Percentiles rank a stretch among this genome's conserved stretches.
These are phyloP conservation scores for Sphagnurus paluster DNA, from an alignment of 1,284 basidiomycete genomes.

Conservation along the genomic window DNA sequence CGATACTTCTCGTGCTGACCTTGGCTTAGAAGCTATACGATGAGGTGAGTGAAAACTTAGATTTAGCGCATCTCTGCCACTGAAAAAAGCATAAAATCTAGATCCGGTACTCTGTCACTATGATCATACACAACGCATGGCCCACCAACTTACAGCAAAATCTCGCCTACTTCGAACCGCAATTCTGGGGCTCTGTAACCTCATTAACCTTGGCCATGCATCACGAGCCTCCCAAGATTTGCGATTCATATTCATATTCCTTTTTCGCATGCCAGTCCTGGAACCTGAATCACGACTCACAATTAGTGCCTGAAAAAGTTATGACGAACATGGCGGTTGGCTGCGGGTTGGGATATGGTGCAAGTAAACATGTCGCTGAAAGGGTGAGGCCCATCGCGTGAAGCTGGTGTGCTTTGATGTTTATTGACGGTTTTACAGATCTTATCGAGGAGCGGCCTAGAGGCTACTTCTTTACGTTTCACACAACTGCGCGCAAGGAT, in stretches of 20 bases:
- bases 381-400: conserved; percentile 10
- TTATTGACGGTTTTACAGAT: conserved; percentile 1
- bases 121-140: conserved; percentile 20
- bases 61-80: neutral
- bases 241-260: conserved; percentile 27
- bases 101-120: conserved; percentile 13
- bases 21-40: conserved; percentile 9
- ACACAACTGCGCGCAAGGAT: conserved; percentile 21
- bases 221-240: neutral
- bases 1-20: neutral
- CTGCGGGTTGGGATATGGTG: conserved; percentile 22
- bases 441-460: conserved; percentile 17
- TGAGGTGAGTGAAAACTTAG: neutral
- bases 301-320: conserved; percentile 21
- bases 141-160: conserved; percentile 7
- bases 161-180: conserved; percentile 7
- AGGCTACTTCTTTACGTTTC: conserved; percentile 17
- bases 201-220: conserved; percentile 9
- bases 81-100: neutral
- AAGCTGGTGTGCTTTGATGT: neutral
- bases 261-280: conserved; percentile 17
- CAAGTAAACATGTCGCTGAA: conserved; percentile 23
- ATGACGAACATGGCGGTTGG: conserved; percentile 16
- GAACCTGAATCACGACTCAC: conserved; percentile 7
- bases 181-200: conserved; percentile 9